Base-by-base conservation (phyloP, 2,329 filamentous ascomycete genomes). In the Ascochyta lentis region DNA sequence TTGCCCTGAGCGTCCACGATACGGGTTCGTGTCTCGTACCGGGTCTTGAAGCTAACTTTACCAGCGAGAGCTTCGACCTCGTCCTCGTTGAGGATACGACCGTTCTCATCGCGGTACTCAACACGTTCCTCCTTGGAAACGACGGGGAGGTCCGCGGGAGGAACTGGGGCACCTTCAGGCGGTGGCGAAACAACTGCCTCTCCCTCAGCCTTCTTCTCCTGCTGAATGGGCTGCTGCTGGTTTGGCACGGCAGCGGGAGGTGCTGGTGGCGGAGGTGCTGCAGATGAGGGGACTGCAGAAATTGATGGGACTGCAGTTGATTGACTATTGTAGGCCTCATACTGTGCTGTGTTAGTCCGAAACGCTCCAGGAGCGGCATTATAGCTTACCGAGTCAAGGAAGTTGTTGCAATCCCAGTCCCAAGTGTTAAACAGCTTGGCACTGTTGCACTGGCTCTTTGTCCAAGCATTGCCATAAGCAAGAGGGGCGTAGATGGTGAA, bases 381-480 rank as follows among this genome's bases (percentile, higher is more conserved):
- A 54, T 61, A 60, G 89, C 91, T 90, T 87, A 97, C 93, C 73
- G 87, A 87, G 63, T 88, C 88, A 67, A 89, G 82, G 81, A 99
- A 99, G 57, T 86, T 93, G 77, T 96, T 96, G 84, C 95, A 99
- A 77, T 99, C 95, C 85, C 94, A 99, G 75, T 99, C 95, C 95
- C 95, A 99, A 1, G 87, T 89, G 55, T 84, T 81, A 72, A 98
- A 88, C 12, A 99, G 81, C 82, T 98, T 98, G 59, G 95, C 89
- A 53, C 86, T 87, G 65, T 86, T 88, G 83, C 95, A 99, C 70
- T 95, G 89, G 56, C 84, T 80, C 81, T 92, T 90, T 47, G 94
- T 99, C 95, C 95, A 99, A 47, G 87, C 82, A 74, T 96, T 97
- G 59, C 95, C 95, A 71, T 99, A 99, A 10, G 91, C 88, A 34